Evolutionary conservation across 1,284 basidiomycete genomes (phyloP).

Genomic region (Ustilago hordei): DNA sequence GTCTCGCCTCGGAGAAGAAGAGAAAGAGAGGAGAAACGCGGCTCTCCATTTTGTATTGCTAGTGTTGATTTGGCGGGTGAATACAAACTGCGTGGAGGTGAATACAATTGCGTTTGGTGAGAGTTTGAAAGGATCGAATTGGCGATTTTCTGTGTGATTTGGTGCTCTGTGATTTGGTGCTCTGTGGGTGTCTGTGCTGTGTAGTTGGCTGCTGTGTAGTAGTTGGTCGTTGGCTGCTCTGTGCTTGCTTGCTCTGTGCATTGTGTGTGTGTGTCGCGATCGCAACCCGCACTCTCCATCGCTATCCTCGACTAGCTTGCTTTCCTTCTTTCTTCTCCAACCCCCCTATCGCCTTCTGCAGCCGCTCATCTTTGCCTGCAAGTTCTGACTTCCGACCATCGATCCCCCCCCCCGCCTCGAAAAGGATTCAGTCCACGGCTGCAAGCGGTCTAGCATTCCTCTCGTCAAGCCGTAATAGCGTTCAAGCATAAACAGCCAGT

Average conservation of each 20-base stretch:
- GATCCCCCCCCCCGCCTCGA: neutral
- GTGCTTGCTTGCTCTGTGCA: neutral
- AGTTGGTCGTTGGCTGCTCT: too few relatives aligned
- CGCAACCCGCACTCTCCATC: constrained; percentile 25
- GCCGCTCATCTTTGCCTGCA: neutral
- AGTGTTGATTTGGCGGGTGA: too few relatives aligned
- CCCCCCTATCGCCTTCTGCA: neutral
- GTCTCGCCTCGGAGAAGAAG: too few relatives aligned
- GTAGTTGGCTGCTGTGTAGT: too few relatives aligned
- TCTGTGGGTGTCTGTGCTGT: too few relatives aligned
- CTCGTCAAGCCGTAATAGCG: neutral
- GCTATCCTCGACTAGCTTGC: neutral
- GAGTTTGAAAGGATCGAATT: too few relatives aligned
- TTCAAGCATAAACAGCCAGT: neutral
- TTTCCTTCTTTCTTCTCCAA: constrained; percentile 1
- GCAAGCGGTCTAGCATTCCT: neutral
- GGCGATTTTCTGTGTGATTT: too few relatives aligned
- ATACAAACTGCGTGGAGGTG: too few relatives aligned
- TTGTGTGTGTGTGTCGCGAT: neutral
- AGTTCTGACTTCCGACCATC: too few relatives aligned
- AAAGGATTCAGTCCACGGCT: neutral
- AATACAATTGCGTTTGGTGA: too few relatives aligned
- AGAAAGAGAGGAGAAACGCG: constrained; percentile 3
- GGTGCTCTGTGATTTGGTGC: too few relatives aligned
- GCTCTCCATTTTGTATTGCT: too few relatives aligned